Base-by-base conservation (phyloP, 192 early-diverging fungal species). In the Globomyces pollinis-pini region DNA sequence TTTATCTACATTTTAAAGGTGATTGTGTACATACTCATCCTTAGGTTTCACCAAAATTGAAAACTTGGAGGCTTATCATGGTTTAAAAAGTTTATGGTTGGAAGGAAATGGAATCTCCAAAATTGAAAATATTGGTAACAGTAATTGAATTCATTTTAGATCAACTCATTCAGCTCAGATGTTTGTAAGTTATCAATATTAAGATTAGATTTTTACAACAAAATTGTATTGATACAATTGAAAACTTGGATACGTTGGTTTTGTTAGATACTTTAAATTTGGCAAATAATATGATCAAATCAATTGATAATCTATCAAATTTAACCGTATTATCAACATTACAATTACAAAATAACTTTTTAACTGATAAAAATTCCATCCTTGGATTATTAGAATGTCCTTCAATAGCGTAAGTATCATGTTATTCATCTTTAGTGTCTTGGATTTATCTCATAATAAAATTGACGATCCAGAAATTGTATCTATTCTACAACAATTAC, bases 1-100 rank as follows among this genome's bases (percentile, higher is more conserved):
- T 84, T 12, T 84, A 83, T 36, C 71, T 84, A 42, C 81, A 84
- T 47, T 84, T 78, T 57, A 83, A 84, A 80, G 81, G 79, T 79
- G 5, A 7, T 24, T 12, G 0, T 34, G 34, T 61, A 6, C 9
- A 13, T n/a, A n/a, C n/a, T n/a, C n/a, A n/a, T n/a, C 63, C 0
- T 61, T 24, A 81, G 79, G 81, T 1, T 83, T 83, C 54, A 57
- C 74, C 24, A 72, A 80, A 32, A 83, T 83, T 53, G 76, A 83
- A 33, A 76, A 78, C 59, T 52, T 83, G 7, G 77, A 74, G 18
- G 16, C 41, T 47, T 83, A 83, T 63, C 66, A 61, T 6, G 81
- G 81, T 4, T 59, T 83, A 11, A 53, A 63, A n/a, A 61, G 73
- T 2, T 55, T 83, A 8, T 83, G 81, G 81, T 66, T 83, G 32